Percentiles rank a stretch among this genome's conserved stretches.
phyloP scores from a whole-genome alignment of 179 eudicot genomes.

The Corrigiola litoralis region DNA sequence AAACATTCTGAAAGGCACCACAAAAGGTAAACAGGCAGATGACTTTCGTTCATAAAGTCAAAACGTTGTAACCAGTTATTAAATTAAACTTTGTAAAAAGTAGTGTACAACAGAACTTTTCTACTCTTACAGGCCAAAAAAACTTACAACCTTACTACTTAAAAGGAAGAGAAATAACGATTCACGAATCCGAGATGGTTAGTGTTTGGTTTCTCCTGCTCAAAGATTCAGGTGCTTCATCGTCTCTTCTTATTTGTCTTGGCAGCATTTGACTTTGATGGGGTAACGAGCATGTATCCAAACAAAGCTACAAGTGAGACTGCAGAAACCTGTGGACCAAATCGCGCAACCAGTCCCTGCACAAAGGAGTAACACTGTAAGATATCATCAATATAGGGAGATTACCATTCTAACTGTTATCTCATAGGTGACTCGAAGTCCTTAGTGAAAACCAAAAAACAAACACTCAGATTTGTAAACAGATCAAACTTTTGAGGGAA shows the following conservation, averaged over 20 bases:
- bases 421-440: neutral
- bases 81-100: neutral
- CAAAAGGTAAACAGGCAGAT: no score
- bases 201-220: neutral
- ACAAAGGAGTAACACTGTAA: neutral
- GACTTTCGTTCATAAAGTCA: no score
- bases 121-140: neutral
- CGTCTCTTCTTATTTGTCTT: slow-evolving; percentile 50
- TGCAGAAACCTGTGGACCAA: slow-evolving; percentile 53
- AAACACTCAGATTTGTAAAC: neutral
- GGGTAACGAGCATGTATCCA: slow-evolving; percentile 34
- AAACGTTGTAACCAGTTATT: neutral
- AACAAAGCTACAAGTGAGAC: slow-evolving; percentile 38
- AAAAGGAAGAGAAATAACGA: neutral
- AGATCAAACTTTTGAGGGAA: neutral
- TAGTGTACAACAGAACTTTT: slow-evolving; percentile 8
- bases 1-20: no score
- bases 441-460: neutral
- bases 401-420: neutral
- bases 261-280: slow-evolving; percentile 40
- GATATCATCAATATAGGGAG: neutral
- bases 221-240: slow-evolving; percentile 17
- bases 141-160: neutral
- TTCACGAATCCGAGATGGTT: neutral
- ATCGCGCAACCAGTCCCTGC: slow-evolving; percentile 40